A percentile compares a stretch with the other conserved stretches of the same genome.
phyloP scores from a whole-genome alignment of 148 eudicot genomes.

The Dysphania ambrosioides region DNA sequence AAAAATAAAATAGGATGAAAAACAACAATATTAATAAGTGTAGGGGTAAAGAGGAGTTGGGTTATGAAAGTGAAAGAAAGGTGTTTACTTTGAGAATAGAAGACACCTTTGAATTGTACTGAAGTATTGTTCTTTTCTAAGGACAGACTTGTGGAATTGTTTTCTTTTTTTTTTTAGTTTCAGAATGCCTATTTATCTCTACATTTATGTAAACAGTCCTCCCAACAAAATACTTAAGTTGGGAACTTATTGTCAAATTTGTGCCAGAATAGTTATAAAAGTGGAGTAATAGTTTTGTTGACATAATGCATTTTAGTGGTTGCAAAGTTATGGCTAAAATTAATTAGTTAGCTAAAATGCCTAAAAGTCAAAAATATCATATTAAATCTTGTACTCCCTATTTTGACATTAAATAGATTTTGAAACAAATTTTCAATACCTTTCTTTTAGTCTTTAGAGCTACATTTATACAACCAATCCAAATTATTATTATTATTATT shows the following conservation, averaged over 20 bases:
- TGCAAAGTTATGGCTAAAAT: not conserved
- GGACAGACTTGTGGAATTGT: constrained; percentile 32
- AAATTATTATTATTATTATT: no score
- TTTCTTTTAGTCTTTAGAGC: no score
- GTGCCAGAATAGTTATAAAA: not conserved
- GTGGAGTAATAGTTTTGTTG: not conserved
- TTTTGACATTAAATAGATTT: no score
- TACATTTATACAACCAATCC: no score
- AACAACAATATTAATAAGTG: constrained; percentile 18
- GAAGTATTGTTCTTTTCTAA: constrained; percentile 24
- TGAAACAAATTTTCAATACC: no score
- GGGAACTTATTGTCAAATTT: not conserved
- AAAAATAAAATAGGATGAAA: not conserved
- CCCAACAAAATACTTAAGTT: not conserved
- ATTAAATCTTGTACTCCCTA: no score
- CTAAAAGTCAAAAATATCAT: no score
- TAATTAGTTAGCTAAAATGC: no score
- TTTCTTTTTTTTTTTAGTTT: no score
- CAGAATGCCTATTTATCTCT: constrained; percentile 20
- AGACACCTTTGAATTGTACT: not conserved
- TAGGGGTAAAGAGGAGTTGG: constrained; percentile 5
- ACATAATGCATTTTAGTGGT: not conserved
- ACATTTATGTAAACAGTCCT: constrained; percentile 8
- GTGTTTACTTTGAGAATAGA: constrained; percentile 6
- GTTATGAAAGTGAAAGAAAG: constrained; percentile 27